Base-by-base conservation (phyloP, 441 rosid species). In the Adansonia gregorii region DNA sequence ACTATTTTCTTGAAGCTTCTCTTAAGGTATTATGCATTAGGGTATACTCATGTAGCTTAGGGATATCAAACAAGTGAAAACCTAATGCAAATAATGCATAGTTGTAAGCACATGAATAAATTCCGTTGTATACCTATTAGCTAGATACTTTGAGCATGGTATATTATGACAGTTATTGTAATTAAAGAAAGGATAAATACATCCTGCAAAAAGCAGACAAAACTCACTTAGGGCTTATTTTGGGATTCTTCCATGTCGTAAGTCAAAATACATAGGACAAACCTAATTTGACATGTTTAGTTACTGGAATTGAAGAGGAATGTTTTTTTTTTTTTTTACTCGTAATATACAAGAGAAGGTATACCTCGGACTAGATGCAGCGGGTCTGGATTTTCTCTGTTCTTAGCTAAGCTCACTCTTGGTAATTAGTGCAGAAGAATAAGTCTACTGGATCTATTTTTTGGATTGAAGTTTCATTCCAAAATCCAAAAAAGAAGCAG, bases 1-100 rank as follows among this genome's bases (percentile, higher is more conserved):
- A 93, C 87, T 93, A 92, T 78, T 93, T 95, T 81, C 88, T 95
- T 66, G 96, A 93, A 71, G 84, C 82, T 77, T 81, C 84, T 78
- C 77, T 83, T 41, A 85, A 84, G 98, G 99, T 93, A 51, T 17
- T n/a, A 24, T 24, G 9, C 55, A 4, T 6, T 68, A 9, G 8
- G 7, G 15, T 3, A 27, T 48, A 24, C 41, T 46, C 20, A 2
- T 68, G 17, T 24, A 48, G 19, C 22, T 68, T 48, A 48, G 24
- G 58, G 49, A 12, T 68, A 68, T 48, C 58, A 48, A 68, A 48
- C 20, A 6, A 1, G 73, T 0, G 43, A 48, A 11, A 24, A 48
- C 43, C 0, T 48, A 22, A 14, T 12, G 5, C 4, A 59, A 59
- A 59, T 6, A 10, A 59, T 58, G 35, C 35, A 22, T 22, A 1